These are phyloP conservation scores for Blastomyces emzantsi DNA, from an alignment of 2,329 filamentous ascomycete species.

Conservation along the genomic window DNA sequence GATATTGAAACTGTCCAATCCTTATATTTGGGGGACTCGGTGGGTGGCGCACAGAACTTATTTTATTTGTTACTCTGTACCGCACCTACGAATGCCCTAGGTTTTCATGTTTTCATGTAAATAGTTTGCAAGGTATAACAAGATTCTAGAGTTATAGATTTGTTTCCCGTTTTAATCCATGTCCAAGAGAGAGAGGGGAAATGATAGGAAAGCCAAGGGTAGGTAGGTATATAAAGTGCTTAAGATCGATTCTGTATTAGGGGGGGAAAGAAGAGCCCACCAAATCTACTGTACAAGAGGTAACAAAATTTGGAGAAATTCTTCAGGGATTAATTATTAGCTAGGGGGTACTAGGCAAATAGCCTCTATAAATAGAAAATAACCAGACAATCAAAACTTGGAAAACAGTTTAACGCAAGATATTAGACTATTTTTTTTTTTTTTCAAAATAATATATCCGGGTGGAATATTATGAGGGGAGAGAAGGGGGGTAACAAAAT, in stretches of 20 bases:
- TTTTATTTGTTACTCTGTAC: neutral
- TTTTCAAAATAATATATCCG: neutral
- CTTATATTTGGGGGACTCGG: neutral
- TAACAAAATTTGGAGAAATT: neutral
- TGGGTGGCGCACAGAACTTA: neutral
- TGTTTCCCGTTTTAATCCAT: neutral
- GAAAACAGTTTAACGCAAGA: neutral
- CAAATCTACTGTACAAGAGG: too few species aligned
- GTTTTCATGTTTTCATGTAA: neutral
- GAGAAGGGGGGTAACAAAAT: neutral
- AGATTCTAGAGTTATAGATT: neutral
- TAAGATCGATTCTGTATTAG: too few species aligned
- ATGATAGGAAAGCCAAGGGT: too few species aligned
- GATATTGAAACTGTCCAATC: neutral
- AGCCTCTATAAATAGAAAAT: neutral
- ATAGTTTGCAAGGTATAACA: neutral
- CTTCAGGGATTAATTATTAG: neutral
- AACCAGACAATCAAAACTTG: neutral
- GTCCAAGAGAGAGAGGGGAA: neutral
- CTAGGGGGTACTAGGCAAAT: neutral
- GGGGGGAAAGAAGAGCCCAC: too few species aligned
- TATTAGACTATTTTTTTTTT: neutral
- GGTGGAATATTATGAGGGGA: neutral
- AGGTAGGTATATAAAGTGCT: too few species aligned
- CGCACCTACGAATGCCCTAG: neutral